A percentile compares a stretch with the other conserved stretches of the same genome.
Conservation (phyloP, 371 early-diverging fungal species). For the Chytridiales sp. region DNA sequence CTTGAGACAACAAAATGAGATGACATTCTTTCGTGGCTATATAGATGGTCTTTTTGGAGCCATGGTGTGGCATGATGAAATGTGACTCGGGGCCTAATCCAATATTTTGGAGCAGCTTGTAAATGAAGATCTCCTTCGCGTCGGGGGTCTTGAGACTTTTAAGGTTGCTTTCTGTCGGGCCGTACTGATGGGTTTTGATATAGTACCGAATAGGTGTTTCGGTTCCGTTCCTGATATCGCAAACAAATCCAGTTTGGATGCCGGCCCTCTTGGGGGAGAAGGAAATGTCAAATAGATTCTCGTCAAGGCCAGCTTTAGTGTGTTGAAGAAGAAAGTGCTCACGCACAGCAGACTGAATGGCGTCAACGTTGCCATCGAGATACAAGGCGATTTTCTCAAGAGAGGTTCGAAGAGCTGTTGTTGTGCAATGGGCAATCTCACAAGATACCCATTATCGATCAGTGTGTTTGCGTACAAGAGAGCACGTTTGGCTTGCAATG, state of each 20-base stretch:
- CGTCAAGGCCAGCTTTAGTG: constrained; percentile 17
- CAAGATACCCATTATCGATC: neutral
- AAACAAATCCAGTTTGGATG: constrained; percentile 24
- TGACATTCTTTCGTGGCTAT: constrained; percentile 24
- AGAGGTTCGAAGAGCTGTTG: constrained; percentile 19
- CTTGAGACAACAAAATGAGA: constrained; percentile 17
- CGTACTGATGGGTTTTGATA: constrained; percentile 25
- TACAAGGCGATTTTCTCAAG: constrained; percentile 19
- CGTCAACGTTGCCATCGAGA: constrained; percentile 24
- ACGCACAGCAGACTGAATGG: constrained; percentile 19
- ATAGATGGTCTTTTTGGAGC: too few relatives aligned
- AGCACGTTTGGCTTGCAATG: neutral
- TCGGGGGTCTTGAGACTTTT: too few relatives aligned
- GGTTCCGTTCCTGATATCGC: constrained; percentile 16
- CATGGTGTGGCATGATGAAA: too few relatives aligned
- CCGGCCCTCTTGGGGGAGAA: constrained; percentile 22
- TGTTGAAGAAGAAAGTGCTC: constrained; percentile 25
- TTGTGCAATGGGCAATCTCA: constrained; percentile 8
- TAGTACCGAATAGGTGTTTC: constrained; percentile 17
- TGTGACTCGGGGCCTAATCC: too few relatives aligned
- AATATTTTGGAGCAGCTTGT: too few relatives aligned
- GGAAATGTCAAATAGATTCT: constrained; percentile 16
- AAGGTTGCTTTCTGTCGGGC: too few relatives aligned
- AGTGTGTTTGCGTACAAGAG: neutral
- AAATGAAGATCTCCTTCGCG: too few relatives aligned